Conservation (phyloP, 2,329 filamentous ascomycete species). For the Didymellaceae sp. region DNA sequence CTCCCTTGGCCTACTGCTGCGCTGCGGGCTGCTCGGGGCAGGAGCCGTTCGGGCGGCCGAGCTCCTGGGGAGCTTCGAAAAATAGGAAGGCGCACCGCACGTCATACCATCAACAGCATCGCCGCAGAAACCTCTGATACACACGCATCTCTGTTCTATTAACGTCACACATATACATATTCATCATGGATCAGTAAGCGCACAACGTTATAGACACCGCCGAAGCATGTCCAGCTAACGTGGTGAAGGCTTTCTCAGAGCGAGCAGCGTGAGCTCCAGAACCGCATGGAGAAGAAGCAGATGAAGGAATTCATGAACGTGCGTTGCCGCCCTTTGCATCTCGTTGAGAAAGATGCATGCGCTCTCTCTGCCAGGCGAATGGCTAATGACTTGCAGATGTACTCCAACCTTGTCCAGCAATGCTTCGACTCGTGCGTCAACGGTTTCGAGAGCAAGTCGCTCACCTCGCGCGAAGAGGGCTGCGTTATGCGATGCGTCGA, state of each 20-base stretch:
- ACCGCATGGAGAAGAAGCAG: constrained; percentile 96
- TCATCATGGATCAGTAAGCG: constrained; percentile 48
- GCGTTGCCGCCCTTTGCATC: constrained; percentile 49
- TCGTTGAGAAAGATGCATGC: constrained; percentile 7
- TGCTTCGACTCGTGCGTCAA: constrained; percentile 98
- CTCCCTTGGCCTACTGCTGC: constrained; percentile 7
- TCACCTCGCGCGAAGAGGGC: constrained; percentile 84
- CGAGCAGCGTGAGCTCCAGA: constrained; percentile 92
- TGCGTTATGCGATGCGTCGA: constrained; percentile 95
- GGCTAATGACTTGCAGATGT: constrained; percentile 60
- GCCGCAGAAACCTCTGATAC: not conserved
- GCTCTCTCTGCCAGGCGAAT: not conserved
- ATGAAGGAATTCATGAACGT: constrained; percentile 99
- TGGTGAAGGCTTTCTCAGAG: constrained; percentile 68
- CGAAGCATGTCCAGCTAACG: constrained; percentile 19
- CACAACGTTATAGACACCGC: not conserved
- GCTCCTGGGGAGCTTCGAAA: constrained; percentile 5
- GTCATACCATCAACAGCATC: constrained; percentile 19
- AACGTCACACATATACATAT: not conserved
- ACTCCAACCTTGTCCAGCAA: constrained; percentile 77
- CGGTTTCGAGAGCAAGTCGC: constrained; percentile 97
- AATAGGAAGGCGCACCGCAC: constrained; percentile 16
- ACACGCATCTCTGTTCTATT: not conserved
- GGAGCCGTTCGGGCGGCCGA: constrained; percentile 6
- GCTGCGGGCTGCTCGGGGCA: constrained; percentile 1